phyloP scores from a whole-genome alignment of 2,329 filamentous ascomycete species.

The Tympanopsis confertula region DNA sequence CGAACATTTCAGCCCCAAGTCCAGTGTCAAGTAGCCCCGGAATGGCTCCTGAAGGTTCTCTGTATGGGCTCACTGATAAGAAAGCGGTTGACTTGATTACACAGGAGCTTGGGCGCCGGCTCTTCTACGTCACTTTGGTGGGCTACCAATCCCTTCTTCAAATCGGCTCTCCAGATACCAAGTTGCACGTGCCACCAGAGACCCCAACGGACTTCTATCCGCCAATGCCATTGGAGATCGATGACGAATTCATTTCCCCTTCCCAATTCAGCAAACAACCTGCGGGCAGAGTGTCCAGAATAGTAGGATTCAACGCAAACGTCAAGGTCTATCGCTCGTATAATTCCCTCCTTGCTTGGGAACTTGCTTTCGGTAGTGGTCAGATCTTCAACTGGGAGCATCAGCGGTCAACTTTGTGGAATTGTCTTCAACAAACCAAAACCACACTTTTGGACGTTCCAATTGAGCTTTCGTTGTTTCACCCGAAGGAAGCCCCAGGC shows the following conservation, averaged over 20 bases:
- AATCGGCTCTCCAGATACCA: not conserved
- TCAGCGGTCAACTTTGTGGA: not conserved
- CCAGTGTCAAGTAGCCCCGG: not conserved
- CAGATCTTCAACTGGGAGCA: not conserved
- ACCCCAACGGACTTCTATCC: not conserved
- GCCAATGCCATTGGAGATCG: not conserved
- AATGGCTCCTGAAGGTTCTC: not conserved
- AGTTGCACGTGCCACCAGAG: not conserved
- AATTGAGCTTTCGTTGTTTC: not conserved
- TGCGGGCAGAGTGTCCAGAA: not conserved
- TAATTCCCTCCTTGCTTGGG: not conserved
- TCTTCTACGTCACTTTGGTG: not conserved
- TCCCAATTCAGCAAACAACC: not conserved
- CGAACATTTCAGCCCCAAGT: no score
- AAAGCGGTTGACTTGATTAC: slow-evolving; percentile 18
- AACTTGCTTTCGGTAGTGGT: slow-evolving; percentile 1
- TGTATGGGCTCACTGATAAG: slow-evolving; percentile 7
- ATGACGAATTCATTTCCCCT: not conserved
- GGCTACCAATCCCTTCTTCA: not conserved
- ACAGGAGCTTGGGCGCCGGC: slow-evolving; percentile 16
- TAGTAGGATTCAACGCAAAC: slow-evolving; percentile 1
- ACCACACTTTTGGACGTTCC: not conserved
- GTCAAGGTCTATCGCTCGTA: not conserved
- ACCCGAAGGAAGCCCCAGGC: not conserved
- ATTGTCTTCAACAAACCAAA: not conserved